phyloP scores from a whole-genome alignment of 306 rosid genomes.

The Glycyrrhiza uralensis region DNA sequence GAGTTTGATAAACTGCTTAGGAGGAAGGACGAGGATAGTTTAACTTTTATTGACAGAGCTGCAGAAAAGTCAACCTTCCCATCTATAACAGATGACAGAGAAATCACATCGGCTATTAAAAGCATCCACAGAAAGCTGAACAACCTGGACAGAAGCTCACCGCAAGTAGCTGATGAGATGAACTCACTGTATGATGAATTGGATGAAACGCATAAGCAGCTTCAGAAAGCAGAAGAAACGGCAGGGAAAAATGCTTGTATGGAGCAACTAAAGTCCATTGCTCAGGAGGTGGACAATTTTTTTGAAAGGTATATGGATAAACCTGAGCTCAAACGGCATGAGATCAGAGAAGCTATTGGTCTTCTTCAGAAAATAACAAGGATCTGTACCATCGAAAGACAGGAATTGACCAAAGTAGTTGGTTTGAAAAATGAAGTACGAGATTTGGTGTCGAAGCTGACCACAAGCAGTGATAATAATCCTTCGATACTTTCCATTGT shows the following conservation, averaged over 20 bases:
- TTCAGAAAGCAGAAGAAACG: conserved; percentile 9
- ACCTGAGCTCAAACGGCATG: background rate
- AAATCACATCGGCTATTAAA: background rate
- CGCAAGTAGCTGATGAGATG: background rate
- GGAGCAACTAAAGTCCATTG: conserved; percentile 9
- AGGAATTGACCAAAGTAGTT: conserved; percentile 12
- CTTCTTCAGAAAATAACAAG: conserved; percentile 2
- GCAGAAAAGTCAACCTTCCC: background rate
- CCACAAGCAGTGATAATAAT: background rate
- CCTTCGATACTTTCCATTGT: conserved; percentile 25
- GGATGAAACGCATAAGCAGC: background rate
- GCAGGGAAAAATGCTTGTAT: conserved; percentile 6
- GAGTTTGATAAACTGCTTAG: background rate
- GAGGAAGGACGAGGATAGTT: background rate
- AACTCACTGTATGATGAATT: background rate
- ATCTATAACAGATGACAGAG: background rate
- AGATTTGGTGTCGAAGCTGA: conserved; percentile 14
- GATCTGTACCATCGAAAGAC: conserved; percentile 4
- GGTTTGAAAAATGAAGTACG: conserved; percentile 25
- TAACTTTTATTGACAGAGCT: conserved; percentile 18
- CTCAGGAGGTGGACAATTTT: background rate
- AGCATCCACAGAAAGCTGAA: background rate
- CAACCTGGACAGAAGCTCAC: background rate
- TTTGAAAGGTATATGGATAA: background rate
- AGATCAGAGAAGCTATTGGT: background rate